phyloP scores from a whole-genome alignment of 1,284 basidiomycete species.

The Fomitopsis betulina region DNA sequence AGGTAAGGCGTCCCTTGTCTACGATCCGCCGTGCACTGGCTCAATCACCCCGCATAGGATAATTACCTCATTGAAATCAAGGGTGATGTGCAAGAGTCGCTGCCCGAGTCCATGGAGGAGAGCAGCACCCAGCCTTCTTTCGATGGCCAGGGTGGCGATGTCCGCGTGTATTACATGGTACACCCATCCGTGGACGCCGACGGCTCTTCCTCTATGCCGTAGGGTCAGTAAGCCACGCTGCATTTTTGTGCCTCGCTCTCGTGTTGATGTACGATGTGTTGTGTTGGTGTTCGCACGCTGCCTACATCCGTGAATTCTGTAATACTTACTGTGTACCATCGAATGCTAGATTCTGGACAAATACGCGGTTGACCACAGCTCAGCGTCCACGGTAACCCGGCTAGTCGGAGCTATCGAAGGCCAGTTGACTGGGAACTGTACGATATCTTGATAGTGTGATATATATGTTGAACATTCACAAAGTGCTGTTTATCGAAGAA shows the following conservation, averaged over 20 bases:
- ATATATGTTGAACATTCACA: no score
- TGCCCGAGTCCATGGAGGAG: conserved; percentile 58
- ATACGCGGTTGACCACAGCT: no score
- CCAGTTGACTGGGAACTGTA: no score
- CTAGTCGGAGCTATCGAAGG: no score
- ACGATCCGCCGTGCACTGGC: conserved; percentile 1
- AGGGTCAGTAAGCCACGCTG: background rate
- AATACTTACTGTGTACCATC: no score
- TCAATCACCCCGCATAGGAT: conserved; percentile 47
- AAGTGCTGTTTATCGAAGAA: no score
- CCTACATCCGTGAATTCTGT: no score
- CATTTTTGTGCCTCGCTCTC: background rate
- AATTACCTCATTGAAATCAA: conserved; percentile 81
- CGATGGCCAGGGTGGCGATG: conserved; percentile 46
- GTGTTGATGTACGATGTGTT: background rate
- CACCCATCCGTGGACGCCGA: conserved; percentile 79
- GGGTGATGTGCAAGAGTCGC: conserved; percentile 77
- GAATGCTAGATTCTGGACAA: no score
- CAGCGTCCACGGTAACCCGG: no score
- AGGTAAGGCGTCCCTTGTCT: conserved; percentile 48
- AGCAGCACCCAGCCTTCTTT: conserved; percentile 45
- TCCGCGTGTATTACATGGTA: conserved; percentile 76
- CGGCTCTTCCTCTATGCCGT: conserved; percentile 30
- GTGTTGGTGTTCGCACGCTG: background rate
- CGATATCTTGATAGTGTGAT: no score